Base-by-base conservation (phyloP, 495 filamentous ascomycete genomes). In the Hypoxylon rickii region DNA sequence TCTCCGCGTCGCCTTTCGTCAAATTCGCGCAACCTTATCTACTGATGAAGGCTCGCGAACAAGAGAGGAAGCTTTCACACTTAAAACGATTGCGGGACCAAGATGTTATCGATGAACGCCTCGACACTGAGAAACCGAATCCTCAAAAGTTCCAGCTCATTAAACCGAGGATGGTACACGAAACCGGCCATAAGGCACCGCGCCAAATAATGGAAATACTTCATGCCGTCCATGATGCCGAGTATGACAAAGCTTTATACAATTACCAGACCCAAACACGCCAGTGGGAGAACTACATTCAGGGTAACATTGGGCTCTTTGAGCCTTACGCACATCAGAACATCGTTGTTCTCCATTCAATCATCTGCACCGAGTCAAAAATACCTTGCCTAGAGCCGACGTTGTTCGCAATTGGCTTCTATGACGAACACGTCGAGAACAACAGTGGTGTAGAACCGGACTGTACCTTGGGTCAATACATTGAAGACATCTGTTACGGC, bases 1-100 rank as follows among this genome's bases (percentile, higher is more conserved):
- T 99, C n/a, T 97, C 95, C 6, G 88, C 91, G 1, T 97, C 95
- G 0, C 95, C 95, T 3, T 97, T 96, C 62, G 95, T 97, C 36
- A 92, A 89, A 69, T 97, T 97, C 64, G 86, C 88, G 65, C 89
- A 91, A 64, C 95, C 95, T 1, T 96, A 97, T 72, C 80, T 97
- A 10, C 79, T 99, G 13, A 95, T 91, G 83, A 87, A 86, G 46
- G 89, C 92, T 38, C 84, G 95, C 44, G 93, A 96, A 67, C 87
- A 97, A 68, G 95, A 97, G 68, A 80, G 88, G 50, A 85, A 85
- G 44, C 68, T 97, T 12, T 79, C 83, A 1, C 89, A 94, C 67
- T 79, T 97, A 20, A 90, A 88, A 67, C 77, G 85, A 40, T 76
- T 97, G 7, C 86, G 88, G 21, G 90, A 97, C 58, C 87, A 91